Base-by-base conservation (phyloP, 225 moss, liverwort and hornwort species). In the Physcomitrellopsis africana region DNA sequence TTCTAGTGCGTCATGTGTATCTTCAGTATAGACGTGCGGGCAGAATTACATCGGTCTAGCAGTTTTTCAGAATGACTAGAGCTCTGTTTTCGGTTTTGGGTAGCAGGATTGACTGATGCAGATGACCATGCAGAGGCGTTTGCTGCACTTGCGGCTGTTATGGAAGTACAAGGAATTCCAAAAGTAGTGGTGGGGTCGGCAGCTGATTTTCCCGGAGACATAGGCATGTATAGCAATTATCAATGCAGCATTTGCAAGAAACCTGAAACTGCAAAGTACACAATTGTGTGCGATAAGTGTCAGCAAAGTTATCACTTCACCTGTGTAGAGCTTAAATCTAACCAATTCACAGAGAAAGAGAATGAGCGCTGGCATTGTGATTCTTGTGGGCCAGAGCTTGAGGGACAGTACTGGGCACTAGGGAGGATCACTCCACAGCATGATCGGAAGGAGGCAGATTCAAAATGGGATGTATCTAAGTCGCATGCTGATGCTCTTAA, bases 311-410 rank as follows among this genome's bases (percentile, higher is more conserved):
- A 72, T 81, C 89, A 90, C 56, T 63, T 90, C 18, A 74, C 47
- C 72, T 90, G 89, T 82, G 79, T 83, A 22, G 85, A 90, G 59
- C 82, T 84, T 5, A 81, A 84, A 70, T 70, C 79, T 43, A 84
- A 87, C 68, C 70, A 80, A 76, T 84, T 80, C 29, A 13, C 63
- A 67, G 79, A 80, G 24, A 72, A 63, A 69, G 85, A 85, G 80
- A 81, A 85, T 73, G 89, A 90, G 69, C 81, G 85, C 68, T 90
- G 89, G 89, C 89, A 84, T 43, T 90, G 89, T 77, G 79, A 56
- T 22, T 68, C 76, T 51, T 90, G 89, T 74, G 87, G 82, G 32
- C 60, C 72, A 52, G 84, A 73, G 60, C 26, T 69, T 46, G 80
- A 79, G 19, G 75, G 79, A 71, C 54, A 74, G 44, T 86, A 81